Evolutionary conservation across 345 rosid genomes (phyloP).

Genomic region (Corymbia maculata): DNA sequence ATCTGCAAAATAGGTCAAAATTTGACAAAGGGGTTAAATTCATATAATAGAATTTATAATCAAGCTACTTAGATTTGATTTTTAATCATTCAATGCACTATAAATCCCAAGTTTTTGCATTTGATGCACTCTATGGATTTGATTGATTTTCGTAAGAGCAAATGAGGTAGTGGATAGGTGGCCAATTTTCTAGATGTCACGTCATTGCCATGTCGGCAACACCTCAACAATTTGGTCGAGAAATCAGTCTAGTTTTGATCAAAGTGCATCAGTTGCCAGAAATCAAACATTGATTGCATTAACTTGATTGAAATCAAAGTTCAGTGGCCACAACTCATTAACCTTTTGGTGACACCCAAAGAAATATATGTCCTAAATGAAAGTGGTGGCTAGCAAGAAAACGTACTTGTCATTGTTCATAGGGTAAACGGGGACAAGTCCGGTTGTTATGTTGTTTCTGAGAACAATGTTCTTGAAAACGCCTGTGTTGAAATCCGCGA

Average conservation of each 20-base stretch:
- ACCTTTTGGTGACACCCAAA: not conserved
- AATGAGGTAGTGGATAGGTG: not conserved
- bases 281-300: not conserved
- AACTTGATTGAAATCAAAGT: not conserved
- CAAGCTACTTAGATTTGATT: not conserved
- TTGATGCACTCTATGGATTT: not conserved
- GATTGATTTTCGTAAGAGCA: not conserved
- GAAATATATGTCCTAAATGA: not conserved
- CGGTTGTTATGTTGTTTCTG: constrained; percentile 1
- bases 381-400: not conserved
- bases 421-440: constrained; percentile 1
- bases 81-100: not conserved
- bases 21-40: not conserved
- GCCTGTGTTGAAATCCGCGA: constrained; percentile 16
- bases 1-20: not conserved
- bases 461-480: constrained; percentile 25
- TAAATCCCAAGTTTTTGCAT: not conserved
- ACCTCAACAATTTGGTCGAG: not conserved
- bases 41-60: not conserved
- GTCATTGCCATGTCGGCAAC: not conserved
- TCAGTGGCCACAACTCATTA: not conserved
- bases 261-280: not conserved
- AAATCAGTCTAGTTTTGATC: not conserved
- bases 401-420: constrained; percentile 3
- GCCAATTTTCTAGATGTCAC: not conserved